A percentile compares a stretch with the other conserved stretches of the same genome.
Conservation (phyloP, 1,284 basidiomycete species). For the Boletus semigastroideus region DNA sequence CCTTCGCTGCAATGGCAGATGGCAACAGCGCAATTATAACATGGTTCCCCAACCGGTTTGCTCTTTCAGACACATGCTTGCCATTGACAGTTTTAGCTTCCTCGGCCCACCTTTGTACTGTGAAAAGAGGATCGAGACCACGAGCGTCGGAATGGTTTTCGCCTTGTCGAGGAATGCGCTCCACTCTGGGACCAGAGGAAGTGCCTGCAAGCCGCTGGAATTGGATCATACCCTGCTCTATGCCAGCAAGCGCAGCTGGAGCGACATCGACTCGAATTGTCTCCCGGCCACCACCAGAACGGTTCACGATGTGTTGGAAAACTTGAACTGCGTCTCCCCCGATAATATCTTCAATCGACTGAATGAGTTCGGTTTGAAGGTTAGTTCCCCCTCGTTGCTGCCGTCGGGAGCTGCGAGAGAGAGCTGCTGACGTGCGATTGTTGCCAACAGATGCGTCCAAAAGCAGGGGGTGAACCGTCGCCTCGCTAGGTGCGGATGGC, state of each 20-base stretch:
- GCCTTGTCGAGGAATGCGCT: constrained; percentile 51
- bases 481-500: constrained; percentile 53
- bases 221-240: constrained; percentile 52
- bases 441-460: constrained; percentile 57
- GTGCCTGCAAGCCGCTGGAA: constrained; percentile 45
- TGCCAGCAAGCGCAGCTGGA: constrained; percentile 55
- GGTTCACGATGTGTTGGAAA: constrained; percentile 76
- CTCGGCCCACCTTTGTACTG: constrained; percentile 89
- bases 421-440: constrained; percentile 43
- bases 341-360: constrained; percentile 81
- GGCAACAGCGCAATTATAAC: constrained; percentile 81
- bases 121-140: constrained; percentile 76
- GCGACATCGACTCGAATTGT: constrained; percentile 75
- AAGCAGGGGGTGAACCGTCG: constrained; percentile 81
- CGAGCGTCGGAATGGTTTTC: constrained; percentile 51
- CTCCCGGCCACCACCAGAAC: constrained; percentile 52
- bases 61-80: constrained; percentile 66
- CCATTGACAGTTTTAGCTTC: constrained; percentile 84
- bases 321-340: constrained; percentile 82
- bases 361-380: constrained; percentile 61
- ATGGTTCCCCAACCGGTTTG: constrained; percentile 71
- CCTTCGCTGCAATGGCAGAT: constrained; percentile 64
- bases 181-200: constrained; percentile 59
- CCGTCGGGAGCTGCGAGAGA: constrained; percentile 55
- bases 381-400: constrained; percentile 53